These are phyloP conservation scores for Plasmodium billcollinsi DNA, from an alignment of 169 alveolate genomes.

Conservation along the genomic window DNA sequence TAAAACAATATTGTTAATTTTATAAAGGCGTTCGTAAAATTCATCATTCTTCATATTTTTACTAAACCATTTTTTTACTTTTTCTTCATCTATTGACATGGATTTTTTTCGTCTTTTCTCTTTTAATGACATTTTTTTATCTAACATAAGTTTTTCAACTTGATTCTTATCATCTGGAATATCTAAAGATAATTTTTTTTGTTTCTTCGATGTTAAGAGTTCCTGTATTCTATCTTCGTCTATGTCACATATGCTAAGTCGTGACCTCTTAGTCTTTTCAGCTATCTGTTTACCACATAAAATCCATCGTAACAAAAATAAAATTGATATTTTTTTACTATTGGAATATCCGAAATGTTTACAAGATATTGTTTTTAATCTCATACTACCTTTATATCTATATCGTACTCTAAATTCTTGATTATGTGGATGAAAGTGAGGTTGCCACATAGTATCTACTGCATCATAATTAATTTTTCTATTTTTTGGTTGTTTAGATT, in stretches of 20 bases:
- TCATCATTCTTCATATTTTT: conserved; percentile 37
- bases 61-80: neutral
- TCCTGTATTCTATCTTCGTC: conserved; percentile 50
- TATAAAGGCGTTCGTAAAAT: conserved; percentile 19
- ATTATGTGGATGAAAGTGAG: conserved; percentile 85
- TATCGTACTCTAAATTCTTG: conserved; percentile 84
- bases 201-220: conserved; percentile 14
- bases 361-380: conserved; percentile 82
- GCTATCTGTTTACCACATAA: conserved; percentile 79
- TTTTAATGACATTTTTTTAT: too few relatives aligned
- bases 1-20: conserved; percentile 33
- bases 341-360: conserved; percentile 77
- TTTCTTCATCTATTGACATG: conserved; percentile 24
- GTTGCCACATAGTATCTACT: conserved; percentile 84
- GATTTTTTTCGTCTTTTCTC: neutral
- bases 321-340: conserved; percentile 79
- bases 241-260: conserved; percentile 64
- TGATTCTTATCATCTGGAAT: neutral
- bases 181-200: conserved; percentile 11
- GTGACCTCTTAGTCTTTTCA: conserved; percentile 79
- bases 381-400: conserved; percentile 83
- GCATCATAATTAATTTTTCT: conserved; percentile 76
- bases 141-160: neutral
- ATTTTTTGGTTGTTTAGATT: conserved; percentile 34
- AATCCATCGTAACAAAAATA: conserved; percentile 81